Conservation (phyloP, 371 early-diverging fungal genomes). For the Chytridium lagenaria region DNA sequence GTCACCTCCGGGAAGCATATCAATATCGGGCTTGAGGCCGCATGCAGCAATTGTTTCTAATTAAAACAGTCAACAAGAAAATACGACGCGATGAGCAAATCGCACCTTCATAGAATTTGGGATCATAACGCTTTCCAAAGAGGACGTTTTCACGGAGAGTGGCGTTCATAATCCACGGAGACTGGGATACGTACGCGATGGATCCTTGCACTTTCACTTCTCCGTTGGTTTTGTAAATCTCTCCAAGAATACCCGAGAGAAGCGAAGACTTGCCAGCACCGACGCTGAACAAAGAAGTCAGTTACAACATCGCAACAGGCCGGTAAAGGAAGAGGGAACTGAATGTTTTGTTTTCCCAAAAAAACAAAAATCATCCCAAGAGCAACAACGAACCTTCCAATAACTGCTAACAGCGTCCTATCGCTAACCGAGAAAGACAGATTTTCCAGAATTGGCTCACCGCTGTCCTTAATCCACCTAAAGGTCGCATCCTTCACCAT, state of each 20-base stretch:
- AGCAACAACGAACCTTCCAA: conserved; percentile 58
- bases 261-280: conserved; percentile 89
- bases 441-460: conserved; percentile 61
- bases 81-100: background rate
- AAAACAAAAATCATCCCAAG: background rate
- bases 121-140: conserved; percentile 85
- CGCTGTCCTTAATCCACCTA: conserved; percentile 59
- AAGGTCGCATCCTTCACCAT: conserved; percentile 58
- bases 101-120: conserved; percentile 71
- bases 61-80: background rate
- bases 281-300: conserved; percentile 56
- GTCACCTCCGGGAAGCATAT: conserved; percentile 83
- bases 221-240: conserved; percentile 78
- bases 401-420: conserved; percentile 76
- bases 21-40: conserved; percentile 77
- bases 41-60: conserved; percentile 47
- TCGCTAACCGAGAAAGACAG: conserved; percentile 69
- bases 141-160: conserved; percentile 91
- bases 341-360: too few species aligned
- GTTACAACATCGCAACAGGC: too few species aligned
- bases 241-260: conserved; percentile 82
- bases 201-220: conserved; percentile 75
- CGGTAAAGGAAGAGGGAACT: background rate
- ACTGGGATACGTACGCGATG: conserved; percentile 89
- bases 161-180: conserved; percentile 93